Conservation (phyloP, 441 rosid species). For the Kokia cookei region DNA sequence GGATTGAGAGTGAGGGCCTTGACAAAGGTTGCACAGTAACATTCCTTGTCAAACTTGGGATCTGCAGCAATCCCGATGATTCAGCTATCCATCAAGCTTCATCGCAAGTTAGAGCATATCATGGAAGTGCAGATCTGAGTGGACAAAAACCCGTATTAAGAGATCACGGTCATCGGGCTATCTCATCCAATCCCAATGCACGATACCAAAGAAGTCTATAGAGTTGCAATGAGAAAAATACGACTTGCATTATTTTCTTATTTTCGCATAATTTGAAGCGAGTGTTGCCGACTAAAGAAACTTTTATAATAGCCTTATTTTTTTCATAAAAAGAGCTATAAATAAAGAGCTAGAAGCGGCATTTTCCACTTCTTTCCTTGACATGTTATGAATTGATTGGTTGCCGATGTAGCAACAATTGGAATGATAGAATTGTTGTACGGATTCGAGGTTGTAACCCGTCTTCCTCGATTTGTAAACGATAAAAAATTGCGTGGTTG, state of each 20-base stretch:
- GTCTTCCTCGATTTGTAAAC: too few species aligned
- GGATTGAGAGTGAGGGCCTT: constrained; percentile 83
- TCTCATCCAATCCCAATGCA: constrained; percentile 14
- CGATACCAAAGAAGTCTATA: constrained; percentile 46
- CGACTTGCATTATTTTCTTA: background rate
- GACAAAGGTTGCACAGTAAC: constrained; percentile 62
- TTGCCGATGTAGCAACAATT: too few species aligned
- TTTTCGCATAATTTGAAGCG: background rate
- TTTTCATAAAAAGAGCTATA: background rate
- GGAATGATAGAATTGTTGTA: too few species aligned
- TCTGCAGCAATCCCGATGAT: constrained; percentile 35
- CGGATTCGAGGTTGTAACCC: too few species aligned
- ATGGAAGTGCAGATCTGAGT: constrained; percentile 41
- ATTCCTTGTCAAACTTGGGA: constrained; percentile 61
- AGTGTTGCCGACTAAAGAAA: background rate
- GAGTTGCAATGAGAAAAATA: background rate
- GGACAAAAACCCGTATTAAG: constrained; percentile 18
- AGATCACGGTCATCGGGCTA: constrained; percentile 14
- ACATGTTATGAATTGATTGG: background rate
- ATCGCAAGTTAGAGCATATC: constrained; percentile 36
- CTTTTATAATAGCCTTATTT: background rate
- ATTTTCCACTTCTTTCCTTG: background rate
- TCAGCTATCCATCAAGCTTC: constrained; percentile 29
- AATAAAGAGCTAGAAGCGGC: background rate
- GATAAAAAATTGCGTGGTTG: background rate